Evolutionary conservation across 148 eudicot species (phyloP), one percentile per base, ranked within the genome.

Genomic region (Vaccinium darrowii): DNA sequence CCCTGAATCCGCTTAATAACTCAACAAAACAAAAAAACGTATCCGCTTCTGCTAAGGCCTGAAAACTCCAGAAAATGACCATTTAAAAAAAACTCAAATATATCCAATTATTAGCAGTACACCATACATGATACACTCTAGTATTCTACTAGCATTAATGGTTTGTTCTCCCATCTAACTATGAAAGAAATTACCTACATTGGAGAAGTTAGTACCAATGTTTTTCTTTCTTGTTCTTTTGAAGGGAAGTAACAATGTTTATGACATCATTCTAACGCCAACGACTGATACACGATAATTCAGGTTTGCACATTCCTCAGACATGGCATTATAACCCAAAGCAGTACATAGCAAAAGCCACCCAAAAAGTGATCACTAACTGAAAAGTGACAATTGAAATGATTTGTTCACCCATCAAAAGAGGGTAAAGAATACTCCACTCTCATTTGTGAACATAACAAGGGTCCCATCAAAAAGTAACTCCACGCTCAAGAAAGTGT

Each of bases 21-120:
- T 97, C 99, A 85, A 94, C 98, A 89, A 95, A 97, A 89, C 98
- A 97, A 89, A 95, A 97, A 92, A 95, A 95, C 69, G 99, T 91
- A 86, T 97, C 99, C 90, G 98, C 93, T 91, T 97, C 99, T 73
- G 95, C 99, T 85, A 82, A 88, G 62, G 88, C 94, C 99, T 97
- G 93, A 90, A 90, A 83, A 79, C 25, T 74, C 81, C 81, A 81
- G 81, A 52, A 7, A 78, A 23, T 11, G 49, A 67, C 62, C 81
- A 76, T 54, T 30, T 52, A 21, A 47, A 75, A 53, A 16, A 27
- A 73, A 69, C 51, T 21, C 12, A 73, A 73, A 83, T 72, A 50
- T 47, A 86, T 60, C 30, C 23, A 63, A 63, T n/a, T n/a, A 63
- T 65, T 63, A 65, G 72, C 72, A 65, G 72, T 23, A n/a, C 15